Evolutionary conservation across 2,329 filamentous ascomycete species (phyloP), one percentile per base, ranked within the genome.

Genomic region (Aureobasidium sp.): DNA sequence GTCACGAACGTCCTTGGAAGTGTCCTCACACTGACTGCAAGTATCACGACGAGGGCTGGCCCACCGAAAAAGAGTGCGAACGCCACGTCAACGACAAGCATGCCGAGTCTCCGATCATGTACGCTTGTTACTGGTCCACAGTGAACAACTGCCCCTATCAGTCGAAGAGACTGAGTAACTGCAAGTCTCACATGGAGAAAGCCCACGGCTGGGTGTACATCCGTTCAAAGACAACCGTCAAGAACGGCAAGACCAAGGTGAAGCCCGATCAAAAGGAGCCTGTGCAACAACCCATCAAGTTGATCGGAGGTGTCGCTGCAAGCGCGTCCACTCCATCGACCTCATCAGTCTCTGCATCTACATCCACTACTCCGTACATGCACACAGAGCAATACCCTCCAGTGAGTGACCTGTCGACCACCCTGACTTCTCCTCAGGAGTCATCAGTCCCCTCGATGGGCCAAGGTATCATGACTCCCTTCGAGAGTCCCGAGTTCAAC

Each of bases 171-270:
- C 89, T 96, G 78, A 94, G 89, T 65, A 97, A 97, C 76, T 95
- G 91, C 83, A 97, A 97, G 74, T 93, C 97, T 76, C 92, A 97
- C 77, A 97, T 97, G 92, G 93, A 97, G 79, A 97, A 97, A 76
- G 88, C 90, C 0, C 92, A 97, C 70, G 87, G 87, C 63, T 96
- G 90, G 88, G 81, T 82, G n/a, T 97, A 97, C 68, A 83, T 92
- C 61, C 89, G 93, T 66, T 93, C 91, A 64, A 97, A 97, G 83
- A 92, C 88, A 74, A 61, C 37, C 25, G 37, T 37, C 47, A 61
- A 61, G 47, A 96, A 95, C 71, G 89, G 89, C 72, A 90, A 88
- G 77, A 85, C 82, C 59, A 78, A 78, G 29, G 76, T 73, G 63
- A 61, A 51, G 37, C 31, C 57, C 37, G 47, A 48, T n/a, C 44